A percentile compares a stretch with the other conserved stretches of the same genome.
Evolutionary conservation across 139 green algal genomes (phyloP).

Genomic region (Gonium pectorale): DNA sequence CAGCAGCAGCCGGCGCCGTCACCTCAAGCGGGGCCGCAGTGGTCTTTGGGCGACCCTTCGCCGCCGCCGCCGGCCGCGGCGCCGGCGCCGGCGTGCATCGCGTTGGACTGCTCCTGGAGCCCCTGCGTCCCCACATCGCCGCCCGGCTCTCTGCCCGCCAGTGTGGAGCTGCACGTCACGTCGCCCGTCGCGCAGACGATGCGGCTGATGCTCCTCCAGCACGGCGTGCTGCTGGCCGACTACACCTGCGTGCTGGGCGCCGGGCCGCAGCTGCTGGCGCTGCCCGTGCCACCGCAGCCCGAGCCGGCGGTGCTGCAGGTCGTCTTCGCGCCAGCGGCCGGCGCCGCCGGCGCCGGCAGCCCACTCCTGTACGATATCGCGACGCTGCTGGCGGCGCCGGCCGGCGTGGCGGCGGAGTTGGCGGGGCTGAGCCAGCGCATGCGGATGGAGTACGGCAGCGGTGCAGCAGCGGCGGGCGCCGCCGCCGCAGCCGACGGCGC

Average conservation of each 20-base stretch:
- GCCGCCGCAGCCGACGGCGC: background rate
- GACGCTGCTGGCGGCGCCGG: constrained; percentile 22
- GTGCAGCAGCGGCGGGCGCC: background rate
- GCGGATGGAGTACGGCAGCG: constrained; percentile 24
- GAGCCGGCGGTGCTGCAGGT: constrained; percentile 18
- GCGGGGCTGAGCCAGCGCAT: constrained; percentile 8
- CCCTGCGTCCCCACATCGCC: constrained; percentile 83
- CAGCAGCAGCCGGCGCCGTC: background rate
- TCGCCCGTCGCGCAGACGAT: background rate
- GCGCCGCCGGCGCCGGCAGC: background rate
- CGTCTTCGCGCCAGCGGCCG: constrained; percentile 20
- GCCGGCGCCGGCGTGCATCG: background rate
- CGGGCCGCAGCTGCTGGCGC: constrained; percentile 9
- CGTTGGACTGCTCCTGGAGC: constrained; percentile 66
- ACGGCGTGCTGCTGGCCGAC: constrained; percentile 19
- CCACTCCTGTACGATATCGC: constrained; percentile 37
- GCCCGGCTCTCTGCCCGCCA: background rate
- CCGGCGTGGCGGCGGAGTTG: constrained; percentile 15
- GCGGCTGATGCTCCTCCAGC: constrained; percentile 25
- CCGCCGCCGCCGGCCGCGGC: background rate
- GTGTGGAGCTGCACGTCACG: background rate
- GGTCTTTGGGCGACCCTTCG: background rate
- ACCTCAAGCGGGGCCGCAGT: background rate
- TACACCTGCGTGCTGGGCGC: constrained; percentile 3
- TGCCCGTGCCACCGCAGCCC: constrained; percentile 31